Conservation (phyloP, 768 basidiomycete genomes). For the Suillus ampliporus region DNA sequence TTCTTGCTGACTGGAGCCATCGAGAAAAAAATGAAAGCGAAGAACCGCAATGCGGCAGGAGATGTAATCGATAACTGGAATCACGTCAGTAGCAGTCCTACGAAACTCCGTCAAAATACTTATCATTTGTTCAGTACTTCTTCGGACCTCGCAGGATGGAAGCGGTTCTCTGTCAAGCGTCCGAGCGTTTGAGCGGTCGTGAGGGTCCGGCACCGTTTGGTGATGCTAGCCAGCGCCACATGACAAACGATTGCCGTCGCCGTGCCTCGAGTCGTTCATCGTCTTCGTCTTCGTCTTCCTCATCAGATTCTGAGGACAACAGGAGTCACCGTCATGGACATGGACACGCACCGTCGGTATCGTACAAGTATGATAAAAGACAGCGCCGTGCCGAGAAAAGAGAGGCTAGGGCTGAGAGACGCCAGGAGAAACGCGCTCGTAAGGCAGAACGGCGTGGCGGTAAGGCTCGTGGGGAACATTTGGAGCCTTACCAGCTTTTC, state of each 20-base stretch:
- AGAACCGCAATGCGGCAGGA: constrained; percentile 45
- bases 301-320: constrained; percentile 20
- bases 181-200: constrained; percentile 35
- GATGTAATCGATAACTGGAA: constrained; percentile 57
- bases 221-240: constrained; percentile 25
- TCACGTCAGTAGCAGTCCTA: constrained; percentile 44
- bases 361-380: constrained; percentile 13
- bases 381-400: constrained; percentile 14
- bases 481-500: constrained; percentile 28
- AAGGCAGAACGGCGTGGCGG: constrained; percentile 21
- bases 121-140: constrained; percentile 45
- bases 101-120: not conserved
- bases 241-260: constrained; percentile 25
- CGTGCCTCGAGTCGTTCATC: constrained; percentile 2
- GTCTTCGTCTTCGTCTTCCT: not conserved
- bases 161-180: constrained; percentile 42
- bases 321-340: not conserved
- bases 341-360: not conserved
- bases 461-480: constrained; percentile 23
- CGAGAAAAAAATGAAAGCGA: constrained; percentile 36
- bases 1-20: constrained; percentile 22
- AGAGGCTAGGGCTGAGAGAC: constrained; percentile 19
- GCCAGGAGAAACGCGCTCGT: constrained; percentile 19
- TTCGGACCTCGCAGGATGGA: constrained; percentile 53
- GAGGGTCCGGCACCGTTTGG: constrained; percentile 26